phyloP scores from a whole-genome alignment of 768 basidiomycete species.

The Kwoniella pini region DNA sequence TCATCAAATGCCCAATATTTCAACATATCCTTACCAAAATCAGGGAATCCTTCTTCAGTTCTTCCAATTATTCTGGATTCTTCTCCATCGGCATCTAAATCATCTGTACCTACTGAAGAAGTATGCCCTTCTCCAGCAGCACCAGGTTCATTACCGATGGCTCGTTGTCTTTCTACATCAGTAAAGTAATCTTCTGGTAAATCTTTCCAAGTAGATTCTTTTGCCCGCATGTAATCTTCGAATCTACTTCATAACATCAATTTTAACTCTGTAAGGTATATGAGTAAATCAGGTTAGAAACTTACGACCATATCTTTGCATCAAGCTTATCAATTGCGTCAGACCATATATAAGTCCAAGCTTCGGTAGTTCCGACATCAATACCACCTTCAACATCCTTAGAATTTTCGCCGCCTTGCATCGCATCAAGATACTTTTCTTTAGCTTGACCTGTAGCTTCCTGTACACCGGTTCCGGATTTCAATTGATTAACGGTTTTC shows the following conservation, averaged over 20 bases:
- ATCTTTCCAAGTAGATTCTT: constrained; percentile 77
- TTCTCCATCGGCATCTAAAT: constrained; percentile 14
- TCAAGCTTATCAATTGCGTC: constrained; percentile 58
- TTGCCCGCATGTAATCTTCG: constrained; percentile 73
- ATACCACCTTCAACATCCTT: constrained; percentile 22
- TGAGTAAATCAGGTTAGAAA: no score
- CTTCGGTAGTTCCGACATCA: constrained; percentile 48
- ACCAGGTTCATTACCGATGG: constrained; percentile 6
- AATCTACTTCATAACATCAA: no score
- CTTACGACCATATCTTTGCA: constrained; percentile 66
- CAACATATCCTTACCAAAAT: constrained; percentile 53
- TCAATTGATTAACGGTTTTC: constrained; percentile 4
- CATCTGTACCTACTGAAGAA: constrained; percentile 1
- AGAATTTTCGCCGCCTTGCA: background rate
- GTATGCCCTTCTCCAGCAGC: background rate
- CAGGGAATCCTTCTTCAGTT: constrained; percentile 33
- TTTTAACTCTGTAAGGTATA: no score
- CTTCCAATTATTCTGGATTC: constrained; percentile 23
- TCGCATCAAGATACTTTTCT: background rate
- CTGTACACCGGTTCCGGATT: background rate
- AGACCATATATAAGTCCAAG: constrained; percentile 74
- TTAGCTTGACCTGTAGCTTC: constrained; percentile 1
- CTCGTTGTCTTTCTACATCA: constrained; percentile 61
- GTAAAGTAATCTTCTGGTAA: constrained; percentile 52
- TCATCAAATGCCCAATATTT: constrained; percentile 53